Evolutionary conservation across 225 moss, liverwort and hornwort species (phyloP), one percentile per base, ranked within the genome.

Genomic region (Straminergon stramineum): DNA sequence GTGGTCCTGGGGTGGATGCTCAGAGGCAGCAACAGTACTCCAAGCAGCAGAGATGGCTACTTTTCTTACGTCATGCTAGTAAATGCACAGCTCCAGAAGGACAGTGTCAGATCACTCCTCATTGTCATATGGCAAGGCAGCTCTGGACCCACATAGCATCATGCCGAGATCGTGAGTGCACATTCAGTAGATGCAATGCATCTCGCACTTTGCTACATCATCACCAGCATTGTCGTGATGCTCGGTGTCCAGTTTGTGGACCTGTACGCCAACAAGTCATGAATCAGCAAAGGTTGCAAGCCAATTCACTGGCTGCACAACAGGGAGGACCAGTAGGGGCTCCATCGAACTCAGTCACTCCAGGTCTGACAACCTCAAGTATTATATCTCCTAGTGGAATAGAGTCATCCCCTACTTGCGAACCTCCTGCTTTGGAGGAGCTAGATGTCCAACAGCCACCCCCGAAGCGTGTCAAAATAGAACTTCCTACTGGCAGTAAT

Each of bases 91-190:
- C 99, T 62, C 91, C 91, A 90, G 99, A 97, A 89, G 95, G 96
- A 26, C 94, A 95, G 80, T 99, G 99, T 90, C 94, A 90, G 56
- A 88, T 96, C 86, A 99, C 97, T 76, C 96, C 95, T 79, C 99
- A 99, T 91, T 99, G 99, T 90, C 96, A 97, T 67, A 96, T 99
- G 96, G 96, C 99, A 76, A 91, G 99, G 90, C 96, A 96, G 92
- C 95, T 99, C 71, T 97, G 96, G 96, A 94, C 92, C 89, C 99
- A 99, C 84, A 94, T 99, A 77, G 92, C 94, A 70, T 80, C 95
- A 55, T 99, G 99, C 88, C 96, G 95, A 90, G 96, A 99, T 73
- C 94, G 93, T 66, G 96, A 96, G 65, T 99, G 99, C 90, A 93
- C 94, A 77, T 99, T 97, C 77, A 96, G 91, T 82, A 95, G 96